Percentiles rank a stretch among this genome's conserved stretches.
These are phyloP conservation scores for Periconia digitata DNA, from an alignment of 2,329 filamentous ascomycete species.

Conservation along the genomic window DNA sequence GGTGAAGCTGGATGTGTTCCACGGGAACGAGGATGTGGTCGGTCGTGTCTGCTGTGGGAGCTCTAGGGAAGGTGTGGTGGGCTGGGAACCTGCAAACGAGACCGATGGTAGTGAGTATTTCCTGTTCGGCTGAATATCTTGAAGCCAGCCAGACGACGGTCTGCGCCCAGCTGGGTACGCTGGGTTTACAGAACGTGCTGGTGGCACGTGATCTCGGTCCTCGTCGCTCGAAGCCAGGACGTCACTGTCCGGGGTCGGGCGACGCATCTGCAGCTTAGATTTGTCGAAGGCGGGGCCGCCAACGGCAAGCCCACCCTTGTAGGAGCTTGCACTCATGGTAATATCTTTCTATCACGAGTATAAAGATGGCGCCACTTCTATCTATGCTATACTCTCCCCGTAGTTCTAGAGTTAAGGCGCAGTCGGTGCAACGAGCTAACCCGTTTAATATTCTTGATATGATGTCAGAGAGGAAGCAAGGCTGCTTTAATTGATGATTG, in stretches of 20 bases:
- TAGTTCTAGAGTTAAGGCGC: no score
- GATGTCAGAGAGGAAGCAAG: no score
- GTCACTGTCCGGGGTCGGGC: constrained; percentile 91
- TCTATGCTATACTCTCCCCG: no score
- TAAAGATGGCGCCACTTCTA: background rate
- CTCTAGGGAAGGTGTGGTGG: constrained; percentile 75
- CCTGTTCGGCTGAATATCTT: constrained; percentile 70
- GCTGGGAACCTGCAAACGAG: constrained; percentile 79
- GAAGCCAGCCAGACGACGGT: constrained; percentile 65
- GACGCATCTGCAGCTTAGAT: constrained; percentile 66
- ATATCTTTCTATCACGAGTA: background rate
- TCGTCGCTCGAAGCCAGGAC: constrained; percentile 93
- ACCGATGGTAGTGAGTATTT: constrained; percentile 71
- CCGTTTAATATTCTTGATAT: no score
- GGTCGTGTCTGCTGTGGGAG: constrained; percentile 46
- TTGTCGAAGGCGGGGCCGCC: constrained; percentile 59
- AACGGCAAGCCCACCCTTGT: constrained; percentile 33
- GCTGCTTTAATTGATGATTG: no score
- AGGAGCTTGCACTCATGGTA: constrained; percentile 30
- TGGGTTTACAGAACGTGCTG: constrained; percentile 21
- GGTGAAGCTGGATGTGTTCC: constrained; percentile 44
- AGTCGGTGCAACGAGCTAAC: no score
- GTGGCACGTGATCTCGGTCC: constrained; percentile 64
- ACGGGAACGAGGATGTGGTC: constrained; percentile 46
- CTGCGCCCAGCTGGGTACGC: constrained; percentile 20